Evolutionary conservation across 2,329 filamentous ascomycete genomes (phyloP).

Genomic region (Leptographium lundbergii): DNA sequence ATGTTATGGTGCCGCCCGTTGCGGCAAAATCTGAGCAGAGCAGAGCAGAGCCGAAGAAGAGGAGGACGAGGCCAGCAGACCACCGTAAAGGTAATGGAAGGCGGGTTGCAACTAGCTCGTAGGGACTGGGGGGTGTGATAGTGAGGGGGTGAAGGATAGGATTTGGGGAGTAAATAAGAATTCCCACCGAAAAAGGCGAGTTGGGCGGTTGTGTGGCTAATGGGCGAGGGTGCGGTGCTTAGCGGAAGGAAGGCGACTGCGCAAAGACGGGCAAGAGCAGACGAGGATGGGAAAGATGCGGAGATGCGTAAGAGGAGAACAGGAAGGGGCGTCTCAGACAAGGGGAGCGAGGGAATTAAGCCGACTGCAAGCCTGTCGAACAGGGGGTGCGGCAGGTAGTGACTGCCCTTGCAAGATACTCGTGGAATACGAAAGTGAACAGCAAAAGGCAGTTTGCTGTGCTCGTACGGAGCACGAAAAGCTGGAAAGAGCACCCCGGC

Average conservation of each 20-base stretch:
- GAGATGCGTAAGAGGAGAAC: not conserved
- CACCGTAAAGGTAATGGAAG: conserved; percentile 2
- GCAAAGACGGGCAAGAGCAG: not conserved
- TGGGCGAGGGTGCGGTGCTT: not conserved
- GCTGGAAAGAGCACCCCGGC: conserved; percentile 2
- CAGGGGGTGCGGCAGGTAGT: not conserved
- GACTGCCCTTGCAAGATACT: not conserved
- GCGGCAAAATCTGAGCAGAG: conserved; percentile 21
- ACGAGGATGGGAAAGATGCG: not conserved
- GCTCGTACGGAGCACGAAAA: not conserved
- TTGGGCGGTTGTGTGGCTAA: not conserved
- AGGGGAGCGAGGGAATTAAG: conserved; percentile 2
- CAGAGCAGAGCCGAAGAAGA: not conserved
- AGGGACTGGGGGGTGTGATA: not conserved
- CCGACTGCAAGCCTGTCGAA: not conserved
- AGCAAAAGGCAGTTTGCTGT: not conserved
- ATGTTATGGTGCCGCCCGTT: conserved; percentile 19
- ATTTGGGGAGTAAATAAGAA: not conserved
- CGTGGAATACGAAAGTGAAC: too few species aligned
- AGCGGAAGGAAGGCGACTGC: not conserved
- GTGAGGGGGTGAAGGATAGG: not conserved
- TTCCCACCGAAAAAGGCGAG: not conserved
- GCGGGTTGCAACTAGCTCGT: conserved; percentile 6
- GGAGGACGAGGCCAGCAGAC: not conserved
- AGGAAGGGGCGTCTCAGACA: not conserved